phyloP scores from a whole-genome alignment of 345 rosid genomes.

The Noccaea caerulescens region DNA sequence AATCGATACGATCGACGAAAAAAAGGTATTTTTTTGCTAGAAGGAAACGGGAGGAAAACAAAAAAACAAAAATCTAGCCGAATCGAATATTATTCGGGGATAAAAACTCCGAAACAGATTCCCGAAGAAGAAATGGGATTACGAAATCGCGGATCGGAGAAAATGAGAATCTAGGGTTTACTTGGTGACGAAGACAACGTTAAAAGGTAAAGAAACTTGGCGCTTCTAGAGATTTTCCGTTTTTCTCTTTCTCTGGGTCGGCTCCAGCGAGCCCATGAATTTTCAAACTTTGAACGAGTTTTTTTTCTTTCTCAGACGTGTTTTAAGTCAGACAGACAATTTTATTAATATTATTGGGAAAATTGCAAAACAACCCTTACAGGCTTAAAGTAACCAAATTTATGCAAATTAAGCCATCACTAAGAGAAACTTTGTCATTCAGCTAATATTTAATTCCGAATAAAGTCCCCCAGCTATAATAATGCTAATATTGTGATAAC shows the following conservation, averaged over 20 bases:
- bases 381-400: no score
- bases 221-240: constrained; percentile 38
- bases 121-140: not conserved
- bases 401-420: not conserved
- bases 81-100: constrained; percentile 20
- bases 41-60: not conserved
- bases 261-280: constrained; percentile 30
- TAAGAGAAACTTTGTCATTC: not conserved
- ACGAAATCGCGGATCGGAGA: constrained; percentile 18
- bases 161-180: constrained; percentile 45
- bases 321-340: constrained; percentile 8
- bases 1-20: constrained; percentile 9
- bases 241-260: constrained; percentile 15
- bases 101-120: not conserved
- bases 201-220: constrained; percentile 23
- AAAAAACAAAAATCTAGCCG: not conserved
- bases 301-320: constrained; percentile 29
- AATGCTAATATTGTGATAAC: no score
- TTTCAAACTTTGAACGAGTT: constrained; percentile 43
- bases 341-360: not conserved
- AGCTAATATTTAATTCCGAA: no score
- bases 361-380: not conserved
- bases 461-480: no score
- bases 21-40: not conserved
- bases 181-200: constrained; percentile 45